These are phyloP conservation scores for Suillus alpinus DNA, from an alignment of 768 basidiomycete genomes.

Conservation along the genomic window DNA sequence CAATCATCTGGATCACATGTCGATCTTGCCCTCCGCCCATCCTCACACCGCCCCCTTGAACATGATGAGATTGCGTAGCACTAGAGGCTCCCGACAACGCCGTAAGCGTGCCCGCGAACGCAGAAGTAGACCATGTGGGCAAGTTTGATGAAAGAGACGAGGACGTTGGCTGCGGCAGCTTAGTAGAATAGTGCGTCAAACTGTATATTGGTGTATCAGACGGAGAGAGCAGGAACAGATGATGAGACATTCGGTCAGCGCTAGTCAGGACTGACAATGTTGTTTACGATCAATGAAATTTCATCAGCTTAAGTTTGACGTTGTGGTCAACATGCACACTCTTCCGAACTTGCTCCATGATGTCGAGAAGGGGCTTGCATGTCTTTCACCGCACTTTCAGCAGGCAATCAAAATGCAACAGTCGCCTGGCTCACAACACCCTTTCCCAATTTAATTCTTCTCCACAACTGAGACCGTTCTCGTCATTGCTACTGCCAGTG, in stretches of 20 bases:
- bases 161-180: slow-evolving; percentile 54
- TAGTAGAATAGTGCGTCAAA: slow-evolving; percentile 79
- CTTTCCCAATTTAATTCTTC: neutral
- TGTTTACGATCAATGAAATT: neutral
- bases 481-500: neutral
- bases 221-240: slow-evolving; percentile 81
- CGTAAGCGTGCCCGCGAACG: slow-evolving; percentile 85
- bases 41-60: slow-evolving; percentile 58
- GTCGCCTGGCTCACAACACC: slow-evolving; percentile 2
- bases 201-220: slow-evolving; percentile 85
- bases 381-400: slow-evolving; percentile 1
- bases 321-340: slow-evolving; percentile 6
- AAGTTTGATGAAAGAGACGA: slow-evolving; percentile 79
- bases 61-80: slow-evolving; percentile 59
- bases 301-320: neutral
- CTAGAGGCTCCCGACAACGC: slow-evolving; percentile 84
- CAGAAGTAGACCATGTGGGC: slow-evolving; percentile 88
- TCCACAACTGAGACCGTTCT: neutral
- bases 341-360: neutral
- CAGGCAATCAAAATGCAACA: slow-evolving; percentile 4
- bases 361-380: slow-evolving; percentile 7
- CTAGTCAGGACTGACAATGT: neutral
- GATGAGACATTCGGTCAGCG: slow-evolving; percentile 65
- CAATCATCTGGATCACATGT: slow-evolving; percentile 99
- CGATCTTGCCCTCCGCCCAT: slow-evolving; percentile 83